Percentiles rank a stretch among this genome's conserved stretches.
phyloP scores from a whole-genome alignment of 768 basidiomycete species.

The Phanerochaete carnosa region DNA sequence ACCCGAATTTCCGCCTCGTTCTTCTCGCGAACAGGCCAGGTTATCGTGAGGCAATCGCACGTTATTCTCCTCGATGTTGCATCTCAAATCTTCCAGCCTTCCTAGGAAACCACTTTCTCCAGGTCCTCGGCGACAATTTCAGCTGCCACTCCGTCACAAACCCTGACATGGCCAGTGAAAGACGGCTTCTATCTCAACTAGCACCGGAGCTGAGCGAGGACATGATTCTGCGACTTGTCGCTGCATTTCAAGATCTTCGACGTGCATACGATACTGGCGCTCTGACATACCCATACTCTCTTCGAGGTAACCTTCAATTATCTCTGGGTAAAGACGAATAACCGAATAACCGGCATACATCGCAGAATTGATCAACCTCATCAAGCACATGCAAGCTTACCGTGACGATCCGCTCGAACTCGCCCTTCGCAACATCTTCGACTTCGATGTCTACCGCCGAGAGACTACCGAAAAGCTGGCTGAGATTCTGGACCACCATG shows the following conservation, averaged over 20 bases:
- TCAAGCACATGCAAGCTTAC: constrained; percentile 60
- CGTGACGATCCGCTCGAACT: constrained; percentile 56
- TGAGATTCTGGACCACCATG: constrained; percentile 56
- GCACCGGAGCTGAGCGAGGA: constrained; percentile 58
- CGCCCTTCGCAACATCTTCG: constrained; percentile 62
- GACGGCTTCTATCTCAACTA: constrained; percentile 54
- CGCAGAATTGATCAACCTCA: constrained; percentile 62
- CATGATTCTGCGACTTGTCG: constrained; percentile 52
- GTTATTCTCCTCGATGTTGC: neutral
- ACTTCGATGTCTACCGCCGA: constrained; percentile 66
- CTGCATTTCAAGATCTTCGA: constrained; percentile 62
- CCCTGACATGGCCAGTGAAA: constrained; percentile 64
- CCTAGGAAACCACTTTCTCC: constrained; percentile 70
- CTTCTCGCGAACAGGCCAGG: constrained; percentile 66
- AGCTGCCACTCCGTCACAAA: constrained; percentile 63
- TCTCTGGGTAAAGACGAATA: too few relatives aligned
- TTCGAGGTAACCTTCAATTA: constrained; percentile 47
- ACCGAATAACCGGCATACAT: neutral
- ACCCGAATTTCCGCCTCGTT: constrained; percentile 61
- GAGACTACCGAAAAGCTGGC: constrained; percentile 61
- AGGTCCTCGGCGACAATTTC: constrained; percentile 69
- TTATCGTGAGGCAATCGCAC: constrained; percentile 45
- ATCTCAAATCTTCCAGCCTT: constrained; percentile 28
- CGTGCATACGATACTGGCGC: constrained; percentile 53
- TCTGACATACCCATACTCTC: constrained; percentile 64